phyloP scores from a whole-genome alignment of 2,329 filamentous ascomycete species.

The Ophiostoma sp. region DNA sequence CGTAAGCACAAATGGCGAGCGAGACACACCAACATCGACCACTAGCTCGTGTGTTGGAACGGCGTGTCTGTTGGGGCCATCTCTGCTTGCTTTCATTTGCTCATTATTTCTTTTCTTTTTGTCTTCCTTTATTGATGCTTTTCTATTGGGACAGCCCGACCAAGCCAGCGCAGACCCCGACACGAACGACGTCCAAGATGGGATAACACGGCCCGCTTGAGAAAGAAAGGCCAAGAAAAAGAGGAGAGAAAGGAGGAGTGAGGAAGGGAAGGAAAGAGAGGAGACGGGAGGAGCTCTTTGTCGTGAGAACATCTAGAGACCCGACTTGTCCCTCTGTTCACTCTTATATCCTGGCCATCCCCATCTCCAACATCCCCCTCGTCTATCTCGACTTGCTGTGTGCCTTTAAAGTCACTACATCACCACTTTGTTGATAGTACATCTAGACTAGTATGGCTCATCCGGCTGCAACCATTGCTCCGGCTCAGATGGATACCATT shows the following conservation, averaged over 20 bases:
- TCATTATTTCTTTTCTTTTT: background rate
- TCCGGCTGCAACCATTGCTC: background rate
- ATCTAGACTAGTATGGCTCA: background rate
- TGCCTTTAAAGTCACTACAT: background rate
- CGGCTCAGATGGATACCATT: background rate
- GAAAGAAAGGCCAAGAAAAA: background rate
- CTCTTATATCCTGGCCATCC: background rate
- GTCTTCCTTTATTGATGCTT: background rate
- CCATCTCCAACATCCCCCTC: background rate
- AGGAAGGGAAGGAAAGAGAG: background rate
- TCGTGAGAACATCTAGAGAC: background rate
- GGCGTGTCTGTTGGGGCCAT: background rate
- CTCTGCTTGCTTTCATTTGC: background rate
- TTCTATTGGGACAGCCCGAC: slow-evolving; percentile 4
- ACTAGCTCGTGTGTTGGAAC: slow-evolving; percentile 1
- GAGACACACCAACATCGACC: background rate
- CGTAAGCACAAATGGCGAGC: background rate
- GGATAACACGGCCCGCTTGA: background rate
- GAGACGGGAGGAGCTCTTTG: background rate
- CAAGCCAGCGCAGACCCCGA: background rate
- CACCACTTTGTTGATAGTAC: too few relatives aligned
- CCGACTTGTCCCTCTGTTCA: background rate
- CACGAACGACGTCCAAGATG: background rate
- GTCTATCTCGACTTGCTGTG: background rate
- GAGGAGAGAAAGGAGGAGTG: background rate